phyloP scores from a whole-genome alignment of 768 basidiomycete genomes.

The Infundibulicybe gibba region DNA sequence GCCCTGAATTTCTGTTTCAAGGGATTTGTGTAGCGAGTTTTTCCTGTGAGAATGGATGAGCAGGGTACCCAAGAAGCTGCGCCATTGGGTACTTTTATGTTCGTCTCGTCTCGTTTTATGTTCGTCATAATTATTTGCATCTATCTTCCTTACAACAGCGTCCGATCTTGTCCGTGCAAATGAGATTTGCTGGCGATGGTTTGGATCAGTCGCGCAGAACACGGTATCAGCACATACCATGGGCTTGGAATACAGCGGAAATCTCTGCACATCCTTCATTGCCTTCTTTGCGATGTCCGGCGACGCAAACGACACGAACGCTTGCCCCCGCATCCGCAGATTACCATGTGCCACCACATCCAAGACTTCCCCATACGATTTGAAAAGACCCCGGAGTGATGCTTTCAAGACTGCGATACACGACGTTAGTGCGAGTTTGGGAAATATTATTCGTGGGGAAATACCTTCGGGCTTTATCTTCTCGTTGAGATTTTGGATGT shows the following conservation, averaged over 20 bases:
- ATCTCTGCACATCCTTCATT: slow-evolving; percentile 88
- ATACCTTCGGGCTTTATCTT: slow-evolving; percentile 80
- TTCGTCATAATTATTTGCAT: slow-evolving; percentile 61
- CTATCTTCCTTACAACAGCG: slow-evolving; percentile 77
- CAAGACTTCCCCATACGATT: slow-evolving; percentile 87
- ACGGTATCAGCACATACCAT: slow-evolving; percentile 61
- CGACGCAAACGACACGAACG: slow-evolving; percentile 89
- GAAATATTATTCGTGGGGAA: slow-evolving; percentile 4
- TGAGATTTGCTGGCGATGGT: slow-evolving; percentile 75
- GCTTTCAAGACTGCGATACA: slow-evolving; percentile 72
- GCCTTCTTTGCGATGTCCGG: slow-evolving; percentile 84
- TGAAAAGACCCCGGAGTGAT: slow-evolving; percentile 85
- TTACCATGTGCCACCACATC: slow-evolving; percentile 96
- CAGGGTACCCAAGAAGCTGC: background rate
- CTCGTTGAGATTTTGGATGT: slow-evolving; percentile 96
- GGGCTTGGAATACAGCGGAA: slow-evolving; percentile 94
- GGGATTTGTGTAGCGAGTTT: slow-evolving; percentile 85
- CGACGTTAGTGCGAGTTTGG: slow-evolving; percentile 1
- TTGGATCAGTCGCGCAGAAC: slow-evolving; percentile 3
- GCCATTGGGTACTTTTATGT: slow-evolving; percentile 70
- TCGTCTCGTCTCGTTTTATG: slow-evolving; percentile 75
- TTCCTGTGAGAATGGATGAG: slow-evolving; percentile 41
- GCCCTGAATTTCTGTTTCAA: slow-evolving; percentile 81
- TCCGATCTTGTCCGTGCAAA: slow-evolving; percentile 90
- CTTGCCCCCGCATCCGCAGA: slow-evolving; percentile 97